Evolutionary conservation across 305 asterid genomes (phyloP), one percentile per base, ranked within the genome.

Genomic region (Fraxinus paxiana): DNA sequence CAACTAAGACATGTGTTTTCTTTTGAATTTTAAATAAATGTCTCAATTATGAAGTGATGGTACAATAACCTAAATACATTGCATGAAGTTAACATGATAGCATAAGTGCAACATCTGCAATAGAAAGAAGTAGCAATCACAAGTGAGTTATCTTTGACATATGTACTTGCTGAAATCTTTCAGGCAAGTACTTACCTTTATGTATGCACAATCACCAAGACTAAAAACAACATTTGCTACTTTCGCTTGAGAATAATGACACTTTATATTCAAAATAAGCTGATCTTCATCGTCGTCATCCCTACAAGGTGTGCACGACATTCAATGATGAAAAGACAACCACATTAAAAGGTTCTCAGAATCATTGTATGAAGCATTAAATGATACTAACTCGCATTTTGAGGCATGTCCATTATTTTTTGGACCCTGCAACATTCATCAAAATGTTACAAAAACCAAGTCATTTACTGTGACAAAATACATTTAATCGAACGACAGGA

Each of bases 141-240:
- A 15, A 74, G 31, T 33, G 54, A 73, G 56, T 78, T 78, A 61
- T 28, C 54, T 28, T 76, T n/a, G 10, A 72, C 35, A 72, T 46
- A 41, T 78, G 38, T n/a, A 56, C 31, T 77, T 48, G 70, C 18
- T 5, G 61, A 28, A 73, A 37, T 73, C 20, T 37, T 70, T 72
- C 6, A 48, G 61, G 37, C 22, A 76, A 51, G 18, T 9, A 84
- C 82, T 83, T 87, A 92, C 98, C 90, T 91, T 91, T 83, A 93
- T 87, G 74, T 65, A 84, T 34, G 88, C 96, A 91, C 96, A 93
- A 87, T 93, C 97, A 79, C 97, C 96, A 37, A 93, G 90, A 82
- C 81, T 85, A 67, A 87, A 89, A 80, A 86, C 79, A 59, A 73
- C 80, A 76, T 89, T 86, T 70, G 30, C 83, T 75, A 90, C 79